Conservation (phyloP, 2,329 filamentous ascomycete genomes). For the Metarhizium album region DNA sequence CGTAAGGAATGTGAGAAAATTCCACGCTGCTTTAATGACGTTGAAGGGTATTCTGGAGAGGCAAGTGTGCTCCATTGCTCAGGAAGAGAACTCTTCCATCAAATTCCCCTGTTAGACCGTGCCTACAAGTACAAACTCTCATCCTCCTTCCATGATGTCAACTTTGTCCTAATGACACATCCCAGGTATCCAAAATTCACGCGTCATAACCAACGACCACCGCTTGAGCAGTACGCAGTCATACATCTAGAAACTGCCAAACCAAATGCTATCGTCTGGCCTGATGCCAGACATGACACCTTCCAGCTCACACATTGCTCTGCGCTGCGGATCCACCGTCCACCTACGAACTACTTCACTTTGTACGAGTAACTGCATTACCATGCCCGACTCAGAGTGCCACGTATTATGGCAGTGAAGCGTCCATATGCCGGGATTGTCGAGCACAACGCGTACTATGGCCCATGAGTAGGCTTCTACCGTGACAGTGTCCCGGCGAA, state of each 20-base stretch:
- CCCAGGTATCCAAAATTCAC: neutral
- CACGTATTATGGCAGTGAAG: constrained; percentile 50
- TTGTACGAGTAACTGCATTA: constrained; percentile 43
- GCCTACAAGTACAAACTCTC: no score
- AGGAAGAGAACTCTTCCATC: no score
- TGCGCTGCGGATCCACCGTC: constrained; percentile 13
- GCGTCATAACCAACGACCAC: neutral
- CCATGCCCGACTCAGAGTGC: constrained; percentile 46
- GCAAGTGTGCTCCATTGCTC: no score
- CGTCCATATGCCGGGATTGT: constrained; percentile 48
- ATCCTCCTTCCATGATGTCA: neutral
- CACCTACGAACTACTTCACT: constrained; percentile 18
- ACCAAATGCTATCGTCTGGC: constrained; percentile 26
- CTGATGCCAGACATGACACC: constrained; percentile 22
- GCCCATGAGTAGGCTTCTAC: constrained; percentile 44
- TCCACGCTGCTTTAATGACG: neutral
- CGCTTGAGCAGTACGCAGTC: neutral
- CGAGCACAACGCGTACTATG: constrained; percentile 41
- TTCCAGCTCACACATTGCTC: constrained; percentile 17
- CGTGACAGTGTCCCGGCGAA: constrained; percentile 34
- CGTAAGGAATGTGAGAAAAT: neutral
- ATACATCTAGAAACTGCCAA: constrained; percentile 18
- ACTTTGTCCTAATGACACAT: neutral
- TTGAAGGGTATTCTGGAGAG: no score
- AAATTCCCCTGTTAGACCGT: no score